These are phyloP conservation scores for Schwanniomyces occidentalis DNA, from an alignment of 805 yeast species.

Conservation along the genomic window DNA sequence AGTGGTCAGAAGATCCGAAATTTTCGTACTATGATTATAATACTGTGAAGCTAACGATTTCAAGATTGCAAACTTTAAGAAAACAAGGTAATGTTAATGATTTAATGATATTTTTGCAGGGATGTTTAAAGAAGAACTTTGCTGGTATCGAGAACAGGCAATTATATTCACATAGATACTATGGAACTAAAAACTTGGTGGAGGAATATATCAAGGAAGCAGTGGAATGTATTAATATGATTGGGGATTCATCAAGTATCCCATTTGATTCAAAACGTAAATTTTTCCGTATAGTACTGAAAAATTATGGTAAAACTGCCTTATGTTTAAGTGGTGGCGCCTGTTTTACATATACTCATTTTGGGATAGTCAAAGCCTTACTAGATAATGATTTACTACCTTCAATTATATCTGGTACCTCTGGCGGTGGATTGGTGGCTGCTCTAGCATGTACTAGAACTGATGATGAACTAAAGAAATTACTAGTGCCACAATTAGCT, in stretches of 20 bases:
- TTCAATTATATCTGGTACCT: constrained; percentile 69
- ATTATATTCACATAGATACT: constrained; percentile 71
- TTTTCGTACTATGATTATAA: constrained; percentile 70
- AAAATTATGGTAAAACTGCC: constrained; percentile 72
- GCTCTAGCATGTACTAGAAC: constrained; percentile 71
- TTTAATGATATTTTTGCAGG: constrained; percentile 56
- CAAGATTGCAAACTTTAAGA: constrained; percentile 40
- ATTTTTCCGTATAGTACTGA: constrained; percentile 57
- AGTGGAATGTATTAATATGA: constrained; percentile 43
- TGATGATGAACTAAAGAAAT: constrained; percentile 57
- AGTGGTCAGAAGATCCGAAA: constrained; percentile 62
- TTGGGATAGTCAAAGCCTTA: constrained; percentile 72
- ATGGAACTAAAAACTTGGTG: constrained; percentile 68
- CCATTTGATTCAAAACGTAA: constrained; percentile 42
- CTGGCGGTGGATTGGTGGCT: constrained; percentile 80
- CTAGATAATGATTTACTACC: constrained; percentile 69
- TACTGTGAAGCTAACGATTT: constrained; percentile 51
- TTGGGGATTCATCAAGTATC: constrained; percentile 40
- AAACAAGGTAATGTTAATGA: constrained; percentile 40
- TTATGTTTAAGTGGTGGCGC: constrained; percentile 80
- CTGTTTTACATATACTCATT: constrained; percentile 73
- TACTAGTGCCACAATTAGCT: constrained; percentile 63
- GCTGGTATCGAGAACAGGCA: constrained; percentile 76
- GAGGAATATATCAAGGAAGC: constrained; percentile 56
- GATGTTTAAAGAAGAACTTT: constrained; percentile 69